phyloP scores from a whole-genome alignment of 2,329 filamentous ascomycete species.

The Phialophora chinensis region DNA sequence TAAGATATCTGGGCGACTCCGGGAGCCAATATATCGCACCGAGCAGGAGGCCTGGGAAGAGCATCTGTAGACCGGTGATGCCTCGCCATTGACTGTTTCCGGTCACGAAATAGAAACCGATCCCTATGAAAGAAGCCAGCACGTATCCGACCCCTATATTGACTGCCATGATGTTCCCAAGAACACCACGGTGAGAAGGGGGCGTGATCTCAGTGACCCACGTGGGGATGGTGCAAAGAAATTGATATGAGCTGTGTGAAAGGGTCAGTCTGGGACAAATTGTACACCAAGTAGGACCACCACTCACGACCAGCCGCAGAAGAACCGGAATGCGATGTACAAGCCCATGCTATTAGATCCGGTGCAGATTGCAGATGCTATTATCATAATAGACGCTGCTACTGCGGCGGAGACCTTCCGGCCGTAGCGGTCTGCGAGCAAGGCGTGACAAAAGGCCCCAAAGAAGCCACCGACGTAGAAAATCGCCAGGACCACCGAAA shows the following conservation, averaged over 20 bases:
- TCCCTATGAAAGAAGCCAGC: conserved; percentile 50
- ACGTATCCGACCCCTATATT: conserved; percentile 56
- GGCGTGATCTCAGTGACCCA: conserved; percentile 84
- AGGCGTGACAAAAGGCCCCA: not conserved
- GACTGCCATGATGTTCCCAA: conserved; percentile 44
- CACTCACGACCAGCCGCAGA: conserved; percentile 23
- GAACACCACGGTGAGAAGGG: conserved; percentile 45
- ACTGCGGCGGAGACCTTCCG: conserved; percentile 4
- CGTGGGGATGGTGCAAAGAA: conserved; percentile 5
- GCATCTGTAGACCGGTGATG: not conserved
- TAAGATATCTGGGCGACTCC: conserved; percentile 18
- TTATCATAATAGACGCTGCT: not conserved
- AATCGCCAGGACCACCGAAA: not conserved
- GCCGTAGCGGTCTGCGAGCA: not conserved
- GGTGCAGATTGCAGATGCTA: conserved; percentile 10
- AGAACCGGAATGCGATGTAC: conserved; percentile 28
- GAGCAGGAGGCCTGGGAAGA: conserved; percentile 3
- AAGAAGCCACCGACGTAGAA: conserved; percentile 27
- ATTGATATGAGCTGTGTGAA: conserved; percentile 5
- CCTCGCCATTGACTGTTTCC: conserved; percentile 3
- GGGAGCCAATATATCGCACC: conserved; percentile 9
- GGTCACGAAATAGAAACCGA: conserved; percentile 22
- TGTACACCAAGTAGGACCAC: not conserved
- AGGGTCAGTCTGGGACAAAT: not conserved
- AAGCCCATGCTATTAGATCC: conserved; percentile 18